Evolutionary conservation across 2,329 filamentous ascomycete species (phyloP).

Genomic region (Teratosphaeria destructans): DNA sequence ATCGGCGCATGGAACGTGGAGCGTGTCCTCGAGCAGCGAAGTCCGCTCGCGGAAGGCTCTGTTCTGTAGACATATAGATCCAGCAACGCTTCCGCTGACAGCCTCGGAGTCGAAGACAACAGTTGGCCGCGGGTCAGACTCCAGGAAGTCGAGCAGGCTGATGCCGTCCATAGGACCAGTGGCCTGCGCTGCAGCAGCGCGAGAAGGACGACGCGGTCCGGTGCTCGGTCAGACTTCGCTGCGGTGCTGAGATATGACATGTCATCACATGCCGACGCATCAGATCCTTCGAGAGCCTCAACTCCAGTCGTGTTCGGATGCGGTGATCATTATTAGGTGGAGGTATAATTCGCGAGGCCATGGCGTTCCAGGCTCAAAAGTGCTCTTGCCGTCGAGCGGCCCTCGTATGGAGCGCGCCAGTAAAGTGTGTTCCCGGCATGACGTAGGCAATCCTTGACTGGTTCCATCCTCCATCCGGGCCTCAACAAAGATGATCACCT

Average conservation of each 20-base stretch:
- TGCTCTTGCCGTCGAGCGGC: background rate
- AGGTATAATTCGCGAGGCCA: background rate
- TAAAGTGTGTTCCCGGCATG: background rate
- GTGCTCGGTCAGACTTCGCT: background rate
- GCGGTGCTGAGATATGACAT: background rate
- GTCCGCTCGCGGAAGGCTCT: background rate
- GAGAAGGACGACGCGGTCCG: background rate
- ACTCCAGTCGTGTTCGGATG: background rate
- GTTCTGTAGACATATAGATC: background rate
- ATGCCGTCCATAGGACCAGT: background rate
- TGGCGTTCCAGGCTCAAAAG: background rate
- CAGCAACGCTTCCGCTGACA: background rate
- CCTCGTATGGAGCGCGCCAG: background rate
- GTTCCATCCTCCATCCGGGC: background rate
- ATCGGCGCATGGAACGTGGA: background rate
- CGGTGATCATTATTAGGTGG: background rate
- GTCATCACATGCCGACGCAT: background rate
- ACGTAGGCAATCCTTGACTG: background rate
- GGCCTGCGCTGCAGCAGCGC: background rate
- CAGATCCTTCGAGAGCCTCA: background rate
- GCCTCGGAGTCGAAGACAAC: background rate
- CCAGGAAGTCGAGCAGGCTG: background rate
- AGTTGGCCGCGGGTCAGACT: background rate
- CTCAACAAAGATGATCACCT: background rate
- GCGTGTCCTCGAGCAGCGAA: background rate